Evolutionary conservation across 2,329 filamentous ascomycete species (phyloP), one percentile per base, ranked within the genome.

Genomic region (Sporothrix luriei): DNA sequence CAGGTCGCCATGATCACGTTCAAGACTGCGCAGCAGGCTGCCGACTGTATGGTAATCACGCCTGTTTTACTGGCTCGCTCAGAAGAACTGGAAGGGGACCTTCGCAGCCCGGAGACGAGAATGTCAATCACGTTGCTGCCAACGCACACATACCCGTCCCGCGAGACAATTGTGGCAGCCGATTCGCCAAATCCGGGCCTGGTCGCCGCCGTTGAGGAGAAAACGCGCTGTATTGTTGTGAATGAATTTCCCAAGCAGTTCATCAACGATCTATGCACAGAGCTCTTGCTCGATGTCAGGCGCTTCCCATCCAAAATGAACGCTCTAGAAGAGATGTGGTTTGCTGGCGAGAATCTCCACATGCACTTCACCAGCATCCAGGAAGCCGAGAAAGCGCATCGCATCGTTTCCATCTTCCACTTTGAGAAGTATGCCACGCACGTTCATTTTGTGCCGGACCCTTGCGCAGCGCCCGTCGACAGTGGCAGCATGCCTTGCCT

Each of bases 311-410:
- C 21, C 11, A 65, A 57, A 4, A 19, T 71, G 16, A 48, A 61
- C 11, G 38, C 46, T 0, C 64, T 74, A 1, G 73, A 74, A 24
- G 73, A 74, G 46, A 64, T 74, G 59, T 74, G 73, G 73, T 74
- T 71, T 24, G 67, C 65, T 13, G 69, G 52, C 13, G 33, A 69
- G 13, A 54, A 29, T 0, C 29, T 74, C 16, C 67, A 71, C 55
- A 71, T 74, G 7, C 67, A 71, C 19, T 74, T 70, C 38, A 71
- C 68, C 1, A 73, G 69, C 65, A 71, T 73, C n/a, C 48, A 54
- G 0, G 72, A 71, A 29, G 70, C 72, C 3, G 61, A 59, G 4
- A 68, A 64, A 21, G 73, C 72, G 3, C 54, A 69, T 38, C 49
- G 49, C 6, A 61, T 66, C 10, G 49, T 69, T 3, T 66, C 49